These are phyloP conservation scores for Westerdykella sp. DNA, from an alignment of 2,329 filamentous ascomycete genomes.

Conservation along the genomic window DNA sequence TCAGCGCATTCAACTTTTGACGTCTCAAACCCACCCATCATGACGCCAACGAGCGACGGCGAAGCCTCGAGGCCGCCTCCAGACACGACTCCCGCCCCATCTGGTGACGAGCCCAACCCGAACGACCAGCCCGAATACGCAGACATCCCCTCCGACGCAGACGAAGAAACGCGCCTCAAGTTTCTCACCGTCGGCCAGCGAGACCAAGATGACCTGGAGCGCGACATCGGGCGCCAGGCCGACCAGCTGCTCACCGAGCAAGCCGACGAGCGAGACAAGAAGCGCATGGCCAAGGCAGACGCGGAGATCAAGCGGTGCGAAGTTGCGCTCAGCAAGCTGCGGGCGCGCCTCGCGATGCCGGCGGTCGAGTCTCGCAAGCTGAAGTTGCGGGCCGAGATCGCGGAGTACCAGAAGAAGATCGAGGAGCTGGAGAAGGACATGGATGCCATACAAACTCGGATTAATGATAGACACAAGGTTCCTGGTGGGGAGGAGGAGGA, in stretches of 20 bases:
- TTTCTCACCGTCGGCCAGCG: constrained; percentile 44
- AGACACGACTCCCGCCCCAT: no score
- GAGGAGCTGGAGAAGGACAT: constrained; percentile 64
- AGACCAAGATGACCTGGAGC: constrained; percentile 84
- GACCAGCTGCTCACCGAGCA: constrained; percentile 56
- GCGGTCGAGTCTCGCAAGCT: constrained; percentile 50
- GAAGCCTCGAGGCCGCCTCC: no score
- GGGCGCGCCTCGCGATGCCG: constrained; percentile 52
- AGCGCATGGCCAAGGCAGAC: constrained; percentile 54
- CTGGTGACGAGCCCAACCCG: not conserved
- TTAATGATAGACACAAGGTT: constrained; percentile 65
- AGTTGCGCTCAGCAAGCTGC: constrained; percentile 56
- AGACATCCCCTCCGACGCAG: constrained; percentile 27
- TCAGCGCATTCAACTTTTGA: no score
- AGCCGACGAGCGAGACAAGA: constrained; percentile 58
- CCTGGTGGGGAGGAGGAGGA: constrained; percentile 43
- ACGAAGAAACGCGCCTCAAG: constrained; percentile 39
- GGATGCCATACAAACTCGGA: constrained; percentile 71
- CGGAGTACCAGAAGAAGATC: constrained; percentile 60
- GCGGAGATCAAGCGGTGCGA: constrained; percentile 53
- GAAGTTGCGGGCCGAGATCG: constrained; percentile 60
- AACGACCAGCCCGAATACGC: constrained; percentile 3
- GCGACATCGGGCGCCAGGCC: constrained; percentile 68
- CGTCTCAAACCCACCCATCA: no score
- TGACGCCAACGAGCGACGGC: no score